A percentile compares a stretch with the other conserved stretches of the same genome.
Evolutionary conservation across 2,329 filamentous ascomycete species (phyloP).

Genomic region (Ceratocystis colombiana): DNA sequence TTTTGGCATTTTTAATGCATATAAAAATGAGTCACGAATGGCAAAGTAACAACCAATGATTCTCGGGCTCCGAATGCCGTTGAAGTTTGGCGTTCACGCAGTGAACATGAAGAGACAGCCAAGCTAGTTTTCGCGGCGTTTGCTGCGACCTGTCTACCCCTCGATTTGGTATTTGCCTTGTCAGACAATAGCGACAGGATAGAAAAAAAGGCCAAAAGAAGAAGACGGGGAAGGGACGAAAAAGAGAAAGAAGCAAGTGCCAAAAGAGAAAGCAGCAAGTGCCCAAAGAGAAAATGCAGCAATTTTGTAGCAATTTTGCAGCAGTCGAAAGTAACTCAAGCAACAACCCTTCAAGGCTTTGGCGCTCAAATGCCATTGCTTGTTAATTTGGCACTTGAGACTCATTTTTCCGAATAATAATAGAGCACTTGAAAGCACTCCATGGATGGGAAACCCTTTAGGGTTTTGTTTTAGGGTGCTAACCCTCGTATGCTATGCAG

Average conservation of each 20-base stretch:
- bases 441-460: no score
- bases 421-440: no score
- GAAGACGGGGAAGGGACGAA: not conserved
- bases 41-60: no score
- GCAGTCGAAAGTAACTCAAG: not conserved
- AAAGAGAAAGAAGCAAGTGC: constrained; percentile 1
- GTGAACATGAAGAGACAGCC: not conserved
- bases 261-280: not conserved
- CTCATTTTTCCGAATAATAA: no score
- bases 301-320: not conserved
- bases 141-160: not conserved
- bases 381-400: no score
- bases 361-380: not conserved
- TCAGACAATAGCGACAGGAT: not conserved
- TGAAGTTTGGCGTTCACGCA: not conserved
- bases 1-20: no score
- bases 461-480: no score
- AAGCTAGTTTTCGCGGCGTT: not conserved
- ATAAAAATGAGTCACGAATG: no score
- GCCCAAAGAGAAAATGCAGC: not conserved
- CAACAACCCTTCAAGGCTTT: not conserved
- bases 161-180: constrained; percentile 20
- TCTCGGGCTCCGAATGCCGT: no score
- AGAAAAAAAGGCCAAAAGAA: no score
- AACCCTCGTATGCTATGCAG: no score